Conservation (phyloP, 768 basidiomycete genomes). For the Leccinum sublutescens region DNA sequence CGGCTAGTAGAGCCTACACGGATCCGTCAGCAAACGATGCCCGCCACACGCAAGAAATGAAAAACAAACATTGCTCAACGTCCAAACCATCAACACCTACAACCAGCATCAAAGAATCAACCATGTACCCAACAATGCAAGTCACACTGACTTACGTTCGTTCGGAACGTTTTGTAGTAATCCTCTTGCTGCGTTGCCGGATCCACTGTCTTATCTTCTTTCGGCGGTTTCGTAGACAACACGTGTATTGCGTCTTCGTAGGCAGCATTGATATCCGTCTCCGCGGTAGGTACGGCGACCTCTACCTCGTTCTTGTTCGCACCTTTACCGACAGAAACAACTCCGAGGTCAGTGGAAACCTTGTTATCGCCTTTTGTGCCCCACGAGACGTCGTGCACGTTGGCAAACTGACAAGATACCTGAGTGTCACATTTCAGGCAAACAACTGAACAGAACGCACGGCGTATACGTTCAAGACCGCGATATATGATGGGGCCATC, state of each 20-base stretch:
- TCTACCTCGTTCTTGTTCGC: conserved; percentile 79
- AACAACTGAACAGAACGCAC: conserved; percentile 33
- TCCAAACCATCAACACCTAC: conserved; percentile 83
- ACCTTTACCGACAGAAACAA: conserved; percentile 58
- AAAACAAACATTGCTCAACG: conserved; percentile 69
- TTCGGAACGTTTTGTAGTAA: conserved; percentile 86
- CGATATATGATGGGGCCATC: conserved; percentile 92
- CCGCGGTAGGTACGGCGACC: conserved; percentile 78
- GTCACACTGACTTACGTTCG: conserved; percentile 53
- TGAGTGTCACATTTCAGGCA: conserved; percentile 1
- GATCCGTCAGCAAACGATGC: conserved; percentile 12
- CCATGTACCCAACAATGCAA: neutral
- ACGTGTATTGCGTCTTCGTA: conserved; percentile 92
- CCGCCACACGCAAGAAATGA: conserved; percentile 20
- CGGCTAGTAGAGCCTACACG: conserved; percentile 63
- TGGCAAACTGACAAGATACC: conserved; percentile 56
- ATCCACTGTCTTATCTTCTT: conserved; percentile 64
- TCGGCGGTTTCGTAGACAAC: conserved; percentile 73
- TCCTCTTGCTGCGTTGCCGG: conserved; percentile 69
- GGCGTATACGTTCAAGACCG: conserved; percentile 89
- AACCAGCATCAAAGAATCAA: conserved; percentile 13
- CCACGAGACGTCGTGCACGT: conserved; percentile 93
- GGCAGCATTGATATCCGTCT: conserved; percentile 84
- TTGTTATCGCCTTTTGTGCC: conserved; percentile 96
- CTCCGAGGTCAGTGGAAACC: conserved; percentile 80